Percentiles rank a stretch among this genome's conserved stretches.
Evolutionary conservation across 176 grass and related monocot genomes (phyloP).

Genomic region (Aechmea fasciata): DNA sequence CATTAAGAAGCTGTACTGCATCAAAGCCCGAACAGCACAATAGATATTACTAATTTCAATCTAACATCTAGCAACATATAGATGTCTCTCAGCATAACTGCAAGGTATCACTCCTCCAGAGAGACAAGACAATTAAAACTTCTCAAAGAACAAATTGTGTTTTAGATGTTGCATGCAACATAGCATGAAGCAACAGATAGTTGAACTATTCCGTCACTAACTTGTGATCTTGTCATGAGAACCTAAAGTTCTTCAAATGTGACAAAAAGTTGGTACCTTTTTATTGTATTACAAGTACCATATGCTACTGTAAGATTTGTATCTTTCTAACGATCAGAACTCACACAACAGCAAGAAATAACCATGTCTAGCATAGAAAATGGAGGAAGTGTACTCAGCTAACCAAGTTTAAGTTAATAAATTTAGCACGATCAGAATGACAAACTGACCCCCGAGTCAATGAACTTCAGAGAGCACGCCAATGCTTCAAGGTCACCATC

Average conservation of each 20-base stretch:
- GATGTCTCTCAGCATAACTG: background rate
- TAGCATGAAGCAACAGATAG: too few species aligned
- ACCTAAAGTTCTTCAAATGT: too few species aligned
- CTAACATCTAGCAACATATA: background rate
- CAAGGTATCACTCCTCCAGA: background rate
- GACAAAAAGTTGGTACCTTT: too few species aligned
- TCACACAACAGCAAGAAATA: background rate
- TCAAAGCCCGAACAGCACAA: background rate
- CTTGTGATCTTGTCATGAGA: too few species aligned
- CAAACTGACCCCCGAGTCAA: constrained; percentile 39
- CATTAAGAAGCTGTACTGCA: background rate
- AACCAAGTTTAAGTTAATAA: background rate
- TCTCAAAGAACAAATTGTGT: too few species aligned
- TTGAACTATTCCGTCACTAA: too few species aligned
- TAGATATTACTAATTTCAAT: background rate
- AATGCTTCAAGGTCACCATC: constrained; percentile 50
- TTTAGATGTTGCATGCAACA: too few species aligned
- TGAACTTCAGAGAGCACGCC: constrained; percentile 33
- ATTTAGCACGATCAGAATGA: background rate
- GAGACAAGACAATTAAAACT: background rate
- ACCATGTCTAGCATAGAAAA: background rate
- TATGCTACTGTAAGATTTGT: too few species aligned
- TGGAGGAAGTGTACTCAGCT: background rate
- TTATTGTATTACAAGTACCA: too few species aligned
- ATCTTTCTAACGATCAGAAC: background rate